Percentiles rank a stretch among this genome's conserved stretches.
Evolutionary conservation across 192 early-diverging fungal genomes (phyloP).

Genomic region (Thamnidium elegans): DNA sequence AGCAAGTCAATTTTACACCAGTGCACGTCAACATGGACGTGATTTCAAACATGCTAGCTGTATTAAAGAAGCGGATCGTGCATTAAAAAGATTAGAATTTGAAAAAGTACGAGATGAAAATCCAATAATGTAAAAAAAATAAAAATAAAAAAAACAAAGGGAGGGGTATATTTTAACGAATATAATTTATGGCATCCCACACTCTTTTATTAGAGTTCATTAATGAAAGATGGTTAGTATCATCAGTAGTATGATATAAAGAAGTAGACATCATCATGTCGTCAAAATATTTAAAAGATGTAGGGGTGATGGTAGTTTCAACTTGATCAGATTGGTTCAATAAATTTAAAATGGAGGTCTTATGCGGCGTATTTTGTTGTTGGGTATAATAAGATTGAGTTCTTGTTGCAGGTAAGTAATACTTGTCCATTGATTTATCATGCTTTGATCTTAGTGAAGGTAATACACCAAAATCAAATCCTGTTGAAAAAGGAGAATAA

Average conservation of each 20-base stretch:
- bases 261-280: slow-evolving; percentile 9
- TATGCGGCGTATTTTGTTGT: not conserved
- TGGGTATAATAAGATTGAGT: slow-evolving; percentile 1
- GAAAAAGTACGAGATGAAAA: slow-evolving; percentile 7
- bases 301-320: slow-evolving; percentile 13
- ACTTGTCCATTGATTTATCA: not conserved
- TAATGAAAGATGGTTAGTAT: not conserved
- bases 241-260: not conserved
- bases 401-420: not conserved
- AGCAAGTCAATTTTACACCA: slow-evolving; percentile 40
- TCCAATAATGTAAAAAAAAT: slow-evolving; percentile 9
- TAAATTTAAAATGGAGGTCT: slow-evolving; percentile 5
- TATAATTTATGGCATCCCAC: not conserved
- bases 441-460: not conserved
- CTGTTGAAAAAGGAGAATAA: slow-evolving; percentile 16
- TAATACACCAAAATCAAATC: slow-evolving; percentile 16
- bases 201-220: not conserved
- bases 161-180: slow-evolving; percentile 1
- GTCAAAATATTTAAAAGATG: slow-evolving; percentile 9
- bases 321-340: slow-evolving; percentile 15
- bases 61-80: slow-evolving; percentile 41
- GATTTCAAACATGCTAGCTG: slow-evolving; percentile 37
- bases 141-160: not conserved
- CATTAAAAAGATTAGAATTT: slow-evolving; percentile 37
- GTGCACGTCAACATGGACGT: slow-evolving; percentile 41